A percentile compares a stretch with the other conserved stretches of the same genome.
Conservation (phyloP, 257 asterid species). For the Plantago ovata region DNA sequence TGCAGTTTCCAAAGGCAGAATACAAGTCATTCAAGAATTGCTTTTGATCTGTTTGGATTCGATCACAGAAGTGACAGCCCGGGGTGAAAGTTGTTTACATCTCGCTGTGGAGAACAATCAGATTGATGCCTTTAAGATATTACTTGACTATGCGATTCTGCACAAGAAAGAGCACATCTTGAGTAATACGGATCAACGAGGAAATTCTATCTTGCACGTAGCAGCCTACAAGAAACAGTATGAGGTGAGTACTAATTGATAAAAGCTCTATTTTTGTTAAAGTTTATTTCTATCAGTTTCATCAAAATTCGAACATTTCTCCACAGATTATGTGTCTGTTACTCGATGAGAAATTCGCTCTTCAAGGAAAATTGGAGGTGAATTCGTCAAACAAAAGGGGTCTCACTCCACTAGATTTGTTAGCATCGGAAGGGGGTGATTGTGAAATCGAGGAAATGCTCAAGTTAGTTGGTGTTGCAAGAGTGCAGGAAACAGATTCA, state of each 20-base stretch:
- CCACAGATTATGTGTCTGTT: conserved; percentile 36
- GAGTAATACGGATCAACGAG: conserved; percentile 23
- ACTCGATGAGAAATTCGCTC: conserved; percentile 25
- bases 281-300: conserved; percentile 1
- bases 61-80: conserved; percentile 19
- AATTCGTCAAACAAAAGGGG: conserved; percentile 36
- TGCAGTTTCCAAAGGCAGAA: conserved; percentile 23
- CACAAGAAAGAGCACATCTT: conserved; percentile 16
- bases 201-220: conserved; percentile 31
- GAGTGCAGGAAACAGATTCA: neutral
- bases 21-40: conserved; percentile 18
- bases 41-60: conserved; percentile 12
- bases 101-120: conserved; percentile 21
- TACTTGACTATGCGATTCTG: conserved; percentile 13
- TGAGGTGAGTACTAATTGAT: conserved; percentile 19
- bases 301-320: neutral
- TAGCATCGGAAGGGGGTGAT: conserved; percentile 36
- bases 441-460: conserved; percentile 42
- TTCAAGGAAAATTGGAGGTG: conserved; percentile 30
- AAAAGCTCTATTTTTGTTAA: conserved; percentile 10
- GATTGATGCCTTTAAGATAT: conserved; percentile 1
- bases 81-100: conserved; percentile 23
- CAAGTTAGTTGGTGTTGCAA: conserved; percentile 25
- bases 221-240: conserved; percentile 32
- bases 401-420: conserved; percentile 42